These are phyloP conservation scores for Teunomyces gatunensis DNA, from an alignment of 805 yeast genomes.

Conservation along the genomic window DNA sequence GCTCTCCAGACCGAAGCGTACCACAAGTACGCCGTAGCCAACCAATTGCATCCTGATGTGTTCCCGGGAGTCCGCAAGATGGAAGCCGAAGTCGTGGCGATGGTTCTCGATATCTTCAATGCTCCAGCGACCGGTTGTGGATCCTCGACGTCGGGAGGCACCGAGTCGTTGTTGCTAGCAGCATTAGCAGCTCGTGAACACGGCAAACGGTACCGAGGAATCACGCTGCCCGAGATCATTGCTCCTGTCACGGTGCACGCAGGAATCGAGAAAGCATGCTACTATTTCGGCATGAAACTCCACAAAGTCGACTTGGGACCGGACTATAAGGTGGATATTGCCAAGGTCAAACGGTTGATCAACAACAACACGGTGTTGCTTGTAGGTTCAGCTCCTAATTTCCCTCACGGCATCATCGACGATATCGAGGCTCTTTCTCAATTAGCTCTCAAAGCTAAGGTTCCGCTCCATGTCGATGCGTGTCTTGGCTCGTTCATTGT, in stretches of 20 bases:
- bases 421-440: conserved; percentile 72
- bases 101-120: conserved; percentile 78
- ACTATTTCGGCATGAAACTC: conserved; percentile 82
- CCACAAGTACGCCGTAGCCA: conserved; percentile 76
- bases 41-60: conserved; percentile 95
- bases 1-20: conserved; percentile 75
- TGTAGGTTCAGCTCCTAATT: conserved; percentile 95
- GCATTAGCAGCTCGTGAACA: conserved; percentile 85
- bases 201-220: conserved; percentile 57
- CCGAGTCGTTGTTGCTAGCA: conserved; percentile 85
- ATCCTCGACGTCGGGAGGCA: conserved; percentile 89
- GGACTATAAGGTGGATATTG: conserved; percentile 60
- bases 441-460: conserved; percentile 60
- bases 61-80: conserved; percentile 95
- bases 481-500: conserved; percentile 92
- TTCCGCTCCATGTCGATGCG: conserved; percentile 94
- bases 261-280: conserved; percentile 90
- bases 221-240: conserved; percentile 74
- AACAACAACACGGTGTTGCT: conserved; percentile 78
- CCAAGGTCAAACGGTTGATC: conserved; percentile 60
- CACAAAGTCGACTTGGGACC: conserved; percentile 79
- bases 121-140: conserved; percentile 67
- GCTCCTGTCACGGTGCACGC: conserved; percentile 93
- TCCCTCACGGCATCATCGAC: conserved; percentile 94
- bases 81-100: conserved; percentile 93